Base-by-base conservation (phyloP, 495 filamentous ascomycete species). In the Penicillium bovifimosum region DNA sequence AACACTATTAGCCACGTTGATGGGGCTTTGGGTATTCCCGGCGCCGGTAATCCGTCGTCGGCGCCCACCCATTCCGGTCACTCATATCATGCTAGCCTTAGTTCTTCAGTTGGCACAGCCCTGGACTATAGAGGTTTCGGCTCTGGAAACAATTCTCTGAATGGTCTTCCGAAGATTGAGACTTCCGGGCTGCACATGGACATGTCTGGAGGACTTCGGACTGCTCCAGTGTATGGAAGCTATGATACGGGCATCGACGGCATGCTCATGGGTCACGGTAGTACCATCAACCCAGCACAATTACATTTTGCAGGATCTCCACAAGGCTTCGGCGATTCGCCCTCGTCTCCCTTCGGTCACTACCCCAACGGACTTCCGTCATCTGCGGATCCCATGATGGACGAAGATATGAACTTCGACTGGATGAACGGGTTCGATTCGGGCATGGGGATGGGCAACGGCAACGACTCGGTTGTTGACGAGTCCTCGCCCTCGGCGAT, bases 1-100 rank as follows among this genome's bases (percentile, higher is more conserved):
- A 96, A 97, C 61, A 99, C 93, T 29, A 96, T 97, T 64, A 92
- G 91, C 66, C 95, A 97, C 69, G 82, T 97, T 42, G 95, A 96
- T 66, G 81, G 78, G 28, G 74, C 88, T 27, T 76, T 96, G 62
- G 84, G 85, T 50, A 76, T 92, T 56, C 75, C 88, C 50, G 83
- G 85, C 39, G 78, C 80, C 36, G 68, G 80, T 27, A 84, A 80
- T 57, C 73, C 80, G 16, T 74, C 74, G 13, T 74, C 84, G 46
- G 77, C 79, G n/a, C 59, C 67, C 4, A 62, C 60, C 31, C 66
- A 72, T 40, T 50, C 66, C 27, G 69, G 67, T 17, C 76, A 85
- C 66, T 77, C 80, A 54, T 85, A 82, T 42, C 84, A 87, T 57
- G 76, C 80, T 28, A 88, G 85, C 61, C 70, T 89, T 27, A 74